phyloP scores from a whole-genome alignment of 192 early-diverging fungal genomes.

The Umbelopsis vinacea region DNA sequence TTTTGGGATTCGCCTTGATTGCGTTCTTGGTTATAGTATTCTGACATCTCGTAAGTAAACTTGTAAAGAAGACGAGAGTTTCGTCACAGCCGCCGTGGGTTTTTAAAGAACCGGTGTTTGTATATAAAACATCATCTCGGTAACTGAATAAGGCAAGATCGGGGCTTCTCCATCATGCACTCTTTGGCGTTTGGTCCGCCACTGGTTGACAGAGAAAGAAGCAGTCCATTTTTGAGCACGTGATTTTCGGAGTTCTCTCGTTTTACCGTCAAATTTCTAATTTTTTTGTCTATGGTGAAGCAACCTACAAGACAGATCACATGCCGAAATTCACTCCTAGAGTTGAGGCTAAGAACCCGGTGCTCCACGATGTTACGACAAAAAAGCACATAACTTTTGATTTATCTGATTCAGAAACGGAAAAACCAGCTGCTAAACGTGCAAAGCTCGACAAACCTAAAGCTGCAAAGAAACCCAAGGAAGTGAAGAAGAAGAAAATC shows the following conservation, averaged over 20 bases:
- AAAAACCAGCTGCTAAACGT: neutral
- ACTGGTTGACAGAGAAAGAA: neutral
- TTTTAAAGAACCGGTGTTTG: neutral
- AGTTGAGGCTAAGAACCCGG: constrained; percentile 30
- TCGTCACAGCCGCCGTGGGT: neutral
- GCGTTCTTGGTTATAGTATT: constrained; percentile 13
- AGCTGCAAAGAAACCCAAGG: constrained; percentile 25
- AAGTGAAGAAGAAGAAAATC: constrained; percentile 1
- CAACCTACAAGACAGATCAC: neutral
- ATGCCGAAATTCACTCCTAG: constrained; percentile 35
- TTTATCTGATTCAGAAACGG: constrained; percentile 9
- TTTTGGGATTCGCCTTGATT: constrained; percentile 2
- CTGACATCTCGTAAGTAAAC: neutral
- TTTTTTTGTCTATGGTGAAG: neutral
- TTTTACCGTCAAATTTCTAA: neutral
- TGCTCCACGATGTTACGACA: constrained; percentile 21
- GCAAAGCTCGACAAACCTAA: constrained; percentile 5
- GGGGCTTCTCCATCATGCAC: neutral
- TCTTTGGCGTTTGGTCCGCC: neutral
- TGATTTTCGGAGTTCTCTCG: neutral
- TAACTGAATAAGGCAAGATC: constrained; percentile 16
- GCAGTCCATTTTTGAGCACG: neutral
- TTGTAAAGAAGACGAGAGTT: neutral
- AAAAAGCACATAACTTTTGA: constrained; percentile 40
- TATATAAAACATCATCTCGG: neutral